These are phyloP conservation scores for Aureobasidium sp. DNA, from an alignment of 2,329 filamentous ascomycete genomes.

Conservation along the genomic window DNA sequence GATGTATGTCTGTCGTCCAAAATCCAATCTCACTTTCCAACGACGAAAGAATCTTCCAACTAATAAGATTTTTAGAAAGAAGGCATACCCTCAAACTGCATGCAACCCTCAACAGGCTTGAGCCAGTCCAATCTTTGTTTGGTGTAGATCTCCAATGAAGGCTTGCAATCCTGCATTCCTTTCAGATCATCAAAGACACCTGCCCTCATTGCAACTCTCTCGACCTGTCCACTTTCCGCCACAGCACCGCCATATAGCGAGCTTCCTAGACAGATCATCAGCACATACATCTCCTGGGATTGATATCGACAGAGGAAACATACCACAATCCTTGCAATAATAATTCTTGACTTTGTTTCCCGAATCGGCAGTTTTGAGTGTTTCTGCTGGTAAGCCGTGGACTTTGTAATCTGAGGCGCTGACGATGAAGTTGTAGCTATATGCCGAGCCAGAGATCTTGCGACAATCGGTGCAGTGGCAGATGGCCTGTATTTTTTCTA, in stretches of 20 bases:
- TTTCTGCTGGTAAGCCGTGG: constrained; percentile 45
- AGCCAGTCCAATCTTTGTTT: constrained; percentile 36
- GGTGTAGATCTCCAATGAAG: constrained; percentile 36
- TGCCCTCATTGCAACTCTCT: constrained; percentile 32
- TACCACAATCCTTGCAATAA: constrained; percentile 56
- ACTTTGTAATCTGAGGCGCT: constrained; percentile 39
- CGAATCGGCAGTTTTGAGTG: constrained; percentile 43
- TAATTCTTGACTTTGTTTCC: constrained; percentile 49
- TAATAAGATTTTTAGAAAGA: not conserved
- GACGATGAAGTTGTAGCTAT: constrained; percentile 45
- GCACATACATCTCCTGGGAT: too few species aligned
- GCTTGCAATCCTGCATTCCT: constrained; percentile 33
- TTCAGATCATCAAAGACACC: constrained; percentile 38
- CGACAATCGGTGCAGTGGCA: constrained; percentile 45
- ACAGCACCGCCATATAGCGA: constrained; percentile 25
- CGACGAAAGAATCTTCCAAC: not conserved
- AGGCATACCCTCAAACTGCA: constrained; percentile 36
- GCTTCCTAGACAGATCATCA: constrained; percentile 23
- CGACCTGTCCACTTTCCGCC: constrained; percentile 30
- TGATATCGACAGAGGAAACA: constrained; percentile 22
- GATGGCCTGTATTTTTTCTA: constrained; percentile 35
- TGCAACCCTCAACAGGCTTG: constrained; percentile 31
- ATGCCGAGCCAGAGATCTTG: constrained; percentile 49
- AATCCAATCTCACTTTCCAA: not conserved
- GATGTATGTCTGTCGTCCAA: too few species aligned